Evolutionary conservation across 371 early-diverging fungal species (phyloP), one percentile per base, ranked within the genome.

Genomic region (Apophysomyces ossiformis): DNA sequence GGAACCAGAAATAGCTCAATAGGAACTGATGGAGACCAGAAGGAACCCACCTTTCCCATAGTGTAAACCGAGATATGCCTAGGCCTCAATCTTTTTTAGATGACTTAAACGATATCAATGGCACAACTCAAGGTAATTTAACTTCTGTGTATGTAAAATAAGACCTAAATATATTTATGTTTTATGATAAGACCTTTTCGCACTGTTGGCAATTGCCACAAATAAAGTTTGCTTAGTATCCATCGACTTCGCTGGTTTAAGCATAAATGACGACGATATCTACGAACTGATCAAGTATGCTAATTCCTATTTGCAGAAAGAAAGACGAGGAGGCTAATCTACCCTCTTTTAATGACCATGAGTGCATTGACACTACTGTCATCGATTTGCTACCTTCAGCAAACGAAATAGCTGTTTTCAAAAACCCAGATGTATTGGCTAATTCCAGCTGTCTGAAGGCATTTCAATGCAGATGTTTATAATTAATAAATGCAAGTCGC

Each of bases 351-450:
- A 47, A 4, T 47, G 47, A 47, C 9, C n/a, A n/a, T 47, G 18
- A n/a, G 1, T 47, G 47, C 47, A 47, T 47, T 47, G 47, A 47
- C 47, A 47, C 11, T 16, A 18, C n/a, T 9, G 7, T 47, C 47
- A 47, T 47, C 7, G 47, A 47, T n/a, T 47, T 47, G 47, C 9
- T n/a, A 47, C 35, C 54, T 21, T 18, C 54, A 32, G 54, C n/a
- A 50, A 50, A 50, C 9, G 18, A 50, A 5, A 50, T 50, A 18
- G 21, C 21, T 21, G 54, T 50, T 50, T 16, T 50, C 21, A 50
- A 4, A 21, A 50, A 0, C 26, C 1, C 21, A 21, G 54, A 50
- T 50, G 35, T 50, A 0, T 50, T 2, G 54, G 54, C 21, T 50
- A 21, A 21, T 50, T 8, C 54, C 8, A 8, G 2, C 35, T 50